These are phyloP conservation scores for Pseudoneurospora amorphoporcata DNA, from an alignment of 495 filamentous ascomycete species.

Conservation along the genomic window DNA sequence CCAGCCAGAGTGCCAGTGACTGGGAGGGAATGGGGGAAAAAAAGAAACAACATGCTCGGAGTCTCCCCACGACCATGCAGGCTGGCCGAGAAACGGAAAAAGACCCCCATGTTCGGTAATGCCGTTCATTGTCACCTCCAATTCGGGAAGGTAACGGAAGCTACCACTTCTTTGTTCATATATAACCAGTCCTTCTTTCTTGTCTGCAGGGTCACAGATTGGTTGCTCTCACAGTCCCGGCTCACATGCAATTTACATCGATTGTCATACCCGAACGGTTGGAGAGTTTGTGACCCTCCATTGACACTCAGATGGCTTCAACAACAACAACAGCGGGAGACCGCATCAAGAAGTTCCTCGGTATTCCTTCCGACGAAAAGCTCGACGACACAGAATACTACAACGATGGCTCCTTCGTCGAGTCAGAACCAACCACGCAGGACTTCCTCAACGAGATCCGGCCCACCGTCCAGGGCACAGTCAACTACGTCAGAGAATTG, in stretches of 20 bases:
- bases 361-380: conserved; percentile 14
- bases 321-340: conserved; percentile 9
- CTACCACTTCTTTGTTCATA: conserved; percentile 3
- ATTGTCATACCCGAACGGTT: neutral
- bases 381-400: conserved; percentile 13
- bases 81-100: neutral
- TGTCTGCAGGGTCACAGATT: neutral
- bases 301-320: neutral
- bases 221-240: neutral
- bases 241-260: neutral
- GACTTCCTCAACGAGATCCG: conserved; percentile 55
- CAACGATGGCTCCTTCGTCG: conserved; percentile 55
- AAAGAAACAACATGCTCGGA: neutral
- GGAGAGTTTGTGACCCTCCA: neutral
- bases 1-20: neutral
- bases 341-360: conserved; percentile 21
- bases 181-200: conserved; percentile 4
- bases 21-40: neutral
- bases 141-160: neutral
- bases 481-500: conserved; percentile 40
- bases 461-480: conserved; percentile 42
- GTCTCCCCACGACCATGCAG: neutral
- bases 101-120: neutral
- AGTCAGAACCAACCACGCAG: conserved; percentile 58
- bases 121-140: neutral